phyloP scores from a whole-genome alignment of 2,329 filamentous ascomycete species.

The Neofusicoccum cordaticola region DNA sequence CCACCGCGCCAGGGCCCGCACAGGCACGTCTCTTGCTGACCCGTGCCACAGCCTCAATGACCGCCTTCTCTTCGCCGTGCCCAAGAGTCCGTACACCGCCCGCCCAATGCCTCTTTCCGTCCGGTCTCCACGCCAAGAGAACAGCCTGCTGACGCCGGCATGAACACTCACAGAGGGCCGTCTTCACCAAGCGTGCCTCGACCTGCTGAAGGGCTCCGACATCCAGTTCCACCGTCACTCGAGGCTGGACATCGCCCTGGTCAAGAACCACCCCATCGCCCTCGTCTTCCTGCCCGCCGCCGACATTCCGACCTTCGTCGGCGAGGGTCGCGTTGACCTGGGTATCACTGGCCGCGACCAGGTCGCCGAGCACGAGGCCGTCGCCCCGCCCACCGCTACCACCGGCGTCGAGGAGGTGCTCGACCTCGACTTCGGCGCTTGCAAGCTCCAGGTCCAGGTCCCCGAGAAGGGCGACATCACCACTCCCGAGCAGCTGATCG shows the following conservation, averaged over 20 bases:
- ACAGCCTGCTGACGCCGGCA: slow-evolving; percentile 10
- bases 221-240: slow-evolving; percentile 95
- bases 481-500: slow-evolving; percentile 74
- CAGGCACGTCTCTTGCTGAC: slow-evolving; percentile 33
- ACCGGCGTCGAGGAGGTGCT: slow-evolving; percentile 76
- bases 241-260: slow-evolving; percentile 92
- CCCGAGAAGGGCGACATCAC: slow-evolving; percentile 75
- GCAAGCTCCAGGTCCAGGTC: slow-evolving; percentile 95
- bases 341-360: slow-evolving; percentile 95
- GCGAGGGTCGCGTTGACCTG: slow-evolving; percentile 87
- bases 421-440: slow-evolving; percentile 85
- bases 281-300: slow-evolving; percentile 95
- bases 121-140: neutral
- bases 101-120: slow-evolving; percentile 2
- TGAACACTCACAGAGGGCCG: slow-evolving; percentile 69
- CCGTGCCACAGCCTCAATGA: slow-evolving; percentile 71
- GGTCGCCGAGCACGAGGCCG: slow-evolving; percentile 82
- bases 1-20: neutral
- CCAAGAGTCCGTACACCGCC: slow-evolving; percentile 72
- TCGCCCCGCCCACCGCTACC: slow-evolving; percentile 44
- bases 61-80: slow-evolving; percentile 92
- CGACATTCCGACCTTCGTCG: slow-evolving; percentile 96
- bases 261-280: slow-evolving; percentile 93
- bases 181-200: slow-evolving; percentile 80
- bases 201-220: slow-evolving; percentile 89